Percentiles rank a stretch among this genome's conserved stretches.
Conservation (phyloP, 345 rosid species). For the Eucalyptus curtisii region DNA sequence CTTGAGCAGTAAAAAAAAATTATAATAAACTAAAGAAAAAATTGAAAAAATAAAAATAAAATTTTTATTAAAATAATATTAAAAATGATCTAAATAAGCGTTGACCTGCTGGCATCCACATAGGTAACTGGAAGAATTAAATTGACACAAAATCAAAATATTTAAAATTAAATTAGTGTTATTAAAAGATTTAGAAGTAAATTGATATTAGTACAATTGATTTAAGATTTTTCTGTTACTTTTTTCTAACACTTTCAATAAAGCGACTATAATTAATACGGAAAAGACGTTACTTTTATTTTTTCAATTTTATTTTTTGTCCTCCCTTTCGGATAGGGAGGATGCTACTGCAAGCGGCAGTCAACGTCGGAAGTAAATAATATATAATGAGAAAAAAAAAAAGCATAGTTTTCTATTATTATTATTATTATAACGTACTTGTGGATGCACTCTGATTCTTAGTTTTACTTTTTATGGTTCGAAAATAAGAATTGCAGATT, state of each 20-base stretch:
- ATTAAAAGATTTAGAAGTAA: no score
- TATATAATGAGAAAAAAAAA: neutral
- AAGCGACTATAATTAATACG: no score
- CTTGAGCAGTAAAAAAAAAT: no score
- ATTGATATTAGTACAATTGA: no score
- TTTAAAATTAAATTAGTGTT: no score
- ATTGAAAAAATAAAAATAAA: no score
- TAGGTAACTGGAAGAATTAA: fast-evolving
- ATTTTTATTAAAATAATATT: no score
- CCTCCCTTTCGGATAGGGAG: neutral
- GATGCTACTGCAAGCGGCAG: neutral
- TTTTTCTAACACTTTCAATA: no score
- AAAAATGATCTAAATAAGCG: no score
- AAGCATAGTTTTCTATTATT: neutral
- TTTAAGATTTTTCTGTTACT: no score
- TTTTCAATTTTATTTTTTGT: neutral
- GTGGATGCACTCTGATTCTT: neutral
- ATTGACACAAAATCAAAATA: fast-evolving
- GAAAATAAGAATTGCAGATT: neutral
- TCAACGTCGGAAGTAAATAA: neutral
- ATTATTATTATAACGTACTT: neutral
- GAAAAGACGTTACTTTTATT: neutral
- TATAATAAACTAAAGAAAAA: no score
- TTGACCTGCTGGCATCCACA: no score
- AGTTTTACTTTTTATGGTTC: neutral